Evolutionary conservation across 202 grass and related monocot genomes (phyloP).

Genomic region (Panicum virgatum): DNA sequence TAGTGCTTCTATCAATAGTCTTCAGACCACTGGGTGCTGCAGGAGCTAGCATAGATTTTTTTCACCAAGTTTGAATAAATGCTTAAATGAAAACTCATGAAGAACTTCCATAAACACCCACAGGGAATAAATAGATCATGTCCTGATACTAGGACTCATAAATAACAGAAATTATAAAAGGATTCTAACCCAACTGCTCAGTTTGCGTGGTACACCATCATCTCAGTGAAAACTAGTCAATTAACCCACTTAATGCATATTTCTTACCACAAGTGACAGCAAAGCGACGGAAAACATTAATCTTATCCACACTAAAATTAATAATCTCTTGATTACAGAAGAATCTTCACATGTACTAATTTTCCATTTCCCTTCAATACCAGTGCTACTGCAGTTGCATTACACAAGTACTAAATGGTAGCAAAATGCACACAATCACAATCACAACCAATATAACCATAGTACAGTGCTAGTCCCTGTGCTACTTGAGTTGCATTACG

Average conservation of each 20-base stretch:
- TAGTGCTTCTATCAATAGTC: not conserved
- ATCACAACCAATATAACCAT: not conserved
- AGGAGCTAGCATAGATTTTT: not conserved
- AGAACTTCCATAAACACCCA: not conserved
- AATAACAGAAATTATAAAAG: slow-evolving; percentile 10
- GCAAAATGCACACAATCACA: not conserved
- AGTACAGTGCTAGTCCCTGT: not conserved
- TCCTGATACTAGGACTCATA: slow-evolving; percentile 13
- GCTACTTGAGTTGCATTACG: not conserved
- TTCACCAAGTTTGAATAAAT: not conserved
- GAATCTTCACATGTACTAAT: slow-evolving; percentile 2
- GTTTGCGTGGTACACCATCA: not conserved
- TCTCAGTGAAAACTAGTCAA: not conserved
- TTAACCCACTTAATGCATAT: not conserved
- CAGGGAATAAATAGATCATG: not conserved
- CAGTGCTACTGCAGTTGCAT: not conserved
- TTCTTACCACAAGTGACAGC: not conserved
- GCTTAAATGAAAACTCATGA: not conserved
- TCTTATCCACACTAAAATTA: slow-evolving; percentile 1
- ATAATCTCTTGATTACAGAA: not conserved
- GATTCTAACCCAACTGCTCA: not conserved
- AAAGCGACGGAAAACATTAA: not conserved
- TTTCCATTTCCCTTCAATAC: not conserved
- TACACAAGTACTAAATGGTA: not conserved
- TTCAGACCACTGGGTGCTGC: not conserved